phyloP scores from a whole-genome alignment of 441 rosid species.

The Arabidopsis lyrata region DNA sequence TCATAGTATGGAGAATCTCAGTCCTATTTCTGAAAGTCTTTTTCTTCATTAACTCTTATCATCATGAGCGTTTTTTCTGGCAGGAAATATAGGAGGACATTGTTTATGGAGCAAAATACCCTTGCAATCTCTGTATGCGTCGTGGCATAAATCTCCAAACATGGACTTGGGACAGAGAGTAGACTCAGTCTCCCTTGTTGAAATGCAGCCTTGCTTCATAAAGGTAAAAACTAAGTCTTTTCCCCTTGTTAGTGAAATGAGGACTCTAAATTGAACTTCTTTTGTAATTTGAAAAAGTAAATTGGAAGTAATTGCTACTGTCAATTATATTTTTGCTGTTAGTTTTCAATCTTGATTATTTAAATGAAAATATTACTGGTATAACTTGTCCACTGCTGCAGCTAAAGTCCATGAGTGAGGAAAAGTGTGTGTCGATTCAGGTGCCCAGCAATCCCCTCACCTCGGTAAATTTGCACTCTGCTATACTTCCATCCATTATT shows the following conservation, averaged over 20 bases:
- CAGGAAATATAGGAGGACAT: slow-evolving; percentile 89
- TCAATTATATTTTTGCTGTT: slow-evolving; percentile 1
- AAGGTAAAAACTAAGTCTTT: slow-evolving; percentile 61
- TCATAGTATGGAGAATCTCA: slow-evolving; percentile 5
- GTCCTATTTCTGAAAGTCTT: slow-evolving; percentile 24
- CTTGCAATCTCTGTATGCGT: slow-evolving; percentile 66
- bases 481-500: slow-evolving; percentile 37
- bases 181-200: slow-evolving; percentile 71
- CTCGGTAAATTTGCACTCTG: slow-evolving; percentile 56
- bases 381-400: slow-evolving; percentile 50
- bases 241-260: slow-evolving; percentile 16
- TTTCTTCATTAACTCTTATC: slow-evolving; percentile 24
- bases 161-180: slow-evolving; percentile 84
- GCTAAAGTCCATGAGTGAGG: slow-evolving; percentile 71
- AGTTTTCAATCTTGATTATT: slow-evolving; percentile 18
- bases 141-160: slow-evolving; percentile 89
- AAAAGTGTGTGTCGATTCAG: slow-evolving; percentile 75
- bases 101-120: slow-evolving; percentile 84
- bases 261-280: slow-evolving; percentile 26
- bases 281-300: slow-evolving; percentile 23
- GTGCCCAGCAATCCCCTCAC: slow-evolving; percentile 65
- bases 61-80: slow-evolving; percentile 34
- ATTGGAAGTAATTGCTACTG: slow-evolving; percentile 19
- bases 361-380: neutral
- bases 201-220: slow-evolving; percentile 77